Base-by-base conservation (phyloP, 2,329 filamentous ascomycete genomes). In the Fonsecaea pugnacius region DNA sequence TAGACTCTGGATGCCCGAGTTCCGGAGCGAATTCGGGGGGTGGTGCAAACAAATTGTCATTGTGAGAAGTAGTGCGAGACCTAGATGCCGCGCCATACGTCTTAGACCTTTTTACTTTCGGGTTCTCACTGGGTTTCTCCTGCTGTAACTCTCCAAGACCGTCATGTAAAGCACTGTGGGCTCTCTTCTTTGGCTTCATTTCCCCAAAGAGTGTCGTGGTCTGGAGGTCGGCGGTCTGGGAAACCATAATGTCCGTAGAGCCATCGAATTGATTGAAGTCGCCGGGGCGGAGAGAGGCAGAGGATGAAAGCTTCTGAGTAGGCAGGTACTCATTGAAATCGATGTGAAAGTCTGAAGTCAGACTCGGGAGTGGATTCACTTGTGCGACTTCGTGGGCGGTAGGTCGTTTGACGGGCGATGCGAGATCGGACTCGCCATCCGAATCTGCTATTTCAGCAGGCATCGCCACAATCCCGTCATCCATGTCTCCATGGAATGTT, bases 371-470 rank as follows among this genome's bases (percentile, higher is more conserved):
- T 21, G 33, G 43, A 21, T 24, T n/a, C 24, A 16, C 58, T 50
- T 21, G 52, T 35, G 30, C 46, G 18, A 35, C 32, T 16, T 57
- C 40, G 32, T 21, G 21, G 32, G 30, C 27, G 12, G 46, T 24
- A 21, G 52, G 40, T 24, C 30, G 24, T 32, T 56, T 69, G 6
- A 46, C 7, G 16, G 61, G 65, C 21, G 64, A 66, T 58, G 58
- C 46, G 40, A 67, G 50, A 18, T 71, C 69, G 40, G 67, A 65
- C 46, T 71, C 70, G 50, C 46, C 69, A 48, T 71, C 70, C 40
- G 70, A 71, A 59, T 71, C 70, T 21, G 70, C 69, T 40, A 71
- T 70, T 52, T 70, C 70, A 46, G 53, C 53, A 55, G 64, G 64
- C 70, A 70, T 71, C 10, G 36, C 24, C 48, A 16, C 33, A 21